Evolutionary conservation across 306 rosid genomes (phyloP).

Genomic region (Quillaja saponaria): DNA sequence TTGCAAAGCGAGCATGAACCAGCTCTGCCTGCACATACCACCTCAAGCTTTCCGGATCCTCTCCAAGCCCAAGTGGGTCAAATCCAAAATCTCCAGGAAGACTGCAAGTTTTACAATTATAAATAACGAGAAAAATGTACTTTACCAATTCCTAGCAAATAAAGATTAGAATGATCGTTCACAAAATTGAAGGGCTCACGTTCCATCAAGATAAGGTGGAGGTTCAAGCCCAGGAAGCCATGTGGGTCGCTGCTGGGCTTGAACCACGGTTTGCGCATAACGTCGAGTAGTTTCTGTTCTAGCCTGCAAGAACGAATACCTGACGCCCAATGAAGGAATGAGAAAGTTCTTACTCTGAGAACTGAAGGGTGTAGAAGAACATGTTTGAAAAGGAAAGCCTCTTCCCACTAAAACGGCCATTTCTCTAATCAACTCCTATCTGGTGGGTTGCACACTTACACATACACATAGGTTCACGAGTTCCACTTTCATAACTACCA

Average conservation of each 20-base stretch:
- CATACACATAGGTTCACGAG: conserved; percentile 32
- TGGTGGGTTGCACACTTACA: conserved; percentile 18
- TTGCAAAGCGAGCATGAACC: conserved; percentile 88
- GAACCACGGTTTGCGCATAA: conserved; percentile 30
- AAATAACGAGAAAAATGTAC: conserved; percentile 9
- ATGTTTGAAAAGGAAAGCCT: conserved; percentile 49
- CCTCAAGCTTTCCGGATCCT: conserved; percentile 80
- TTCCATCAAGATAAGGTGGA: conserved; percentile 84
- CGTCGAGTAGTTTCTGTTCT: conserved; percentile 35
- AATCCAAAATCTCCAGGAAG: conserved; percentile 89
- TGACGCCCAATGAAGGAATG: conserved; percentile 31
- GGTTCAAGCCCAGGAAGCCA: conserved; percentile 98
- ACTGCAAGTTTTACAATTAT: conserved; percentile 34
- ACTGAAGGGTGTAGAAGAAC: conserved; percentile 31
- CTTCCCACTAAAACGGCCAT: conserved; percentile 64
- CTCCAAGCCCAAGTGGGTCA: conserved; percentile 96
- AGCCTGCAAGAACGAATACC: conserved; percentile 31
- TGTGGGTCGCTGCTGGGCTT: conserved; percentile 70
- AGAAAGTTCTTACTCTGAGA: conserved; percentile 31
- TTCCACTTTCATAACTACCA: conserved; percentile 35
- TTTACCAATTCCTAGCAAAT: background rate
- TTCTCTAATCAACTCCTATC: conserved; percentile 26
- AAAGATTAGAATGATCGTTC: conserved; percentile 7
- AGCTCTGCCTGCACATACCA: conserved; percentile 98
- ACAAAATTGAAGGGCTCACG: conserved; percentile 43